These are phyloP conservation scores for Kwoniella dejecticola DNA, from an alignment of 768 basidiomycete species.

Conservation along the genomic window DNA sequence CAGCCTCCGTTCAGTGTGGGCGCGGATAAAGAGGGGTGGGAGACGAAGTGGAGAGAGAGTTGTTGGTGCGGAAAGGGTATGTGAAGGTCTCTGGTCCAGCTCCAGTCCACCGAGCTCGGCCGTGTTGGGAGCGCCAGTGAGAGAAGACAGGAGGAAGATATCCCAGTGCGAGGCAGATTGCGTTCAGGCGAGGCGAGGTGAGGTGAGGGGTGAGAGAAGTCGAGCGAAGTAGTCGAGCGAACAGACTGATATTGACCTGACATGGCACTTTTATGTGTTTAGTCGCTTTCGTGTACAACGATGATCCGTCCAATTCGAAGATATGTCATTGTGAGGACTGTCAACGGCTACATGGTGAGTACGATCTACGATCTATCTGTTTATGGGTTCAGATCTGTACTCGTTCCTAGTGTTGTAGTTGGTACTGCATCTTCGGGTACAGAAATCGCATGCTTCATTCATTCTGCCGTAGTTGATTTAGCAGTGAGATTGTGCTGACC, in stretches of 20 bases:
- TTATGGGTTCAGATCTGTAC: too few species aligned
- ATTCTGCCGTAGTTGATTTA: background rate
- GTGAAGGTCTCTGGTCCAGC: slow-evolving; percentile 12
- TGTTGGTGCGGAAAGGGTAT: slow-evolving; percentile 51
- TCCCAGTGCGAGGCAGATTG: too few species aligned
- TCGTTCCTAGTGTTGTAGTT: too few species aligned
- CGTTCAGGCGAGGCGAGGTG: background rate
- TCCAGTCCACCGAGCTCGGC: too few species aligned
- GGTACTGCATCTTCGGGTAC: too few species aligned
- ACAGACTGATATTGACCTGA: background rate
- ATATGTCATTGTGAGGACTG: slow-evolving; percentile 50
- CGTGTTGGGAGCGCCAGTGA: too few species aligned
- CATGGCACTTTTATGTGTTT: background rate
- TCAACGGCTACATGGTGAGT: slow-evolving; percentile 48
- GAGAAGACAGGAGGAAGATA: too few species aligned
- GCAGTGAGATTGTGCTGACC: background rate
- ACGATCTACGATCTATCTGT: too few species aligned
- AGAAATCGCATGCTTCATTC: background rate
- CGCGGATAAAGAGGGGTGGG: slow-evolving; percentile 35
- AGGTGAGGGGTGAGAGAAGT: background rate
- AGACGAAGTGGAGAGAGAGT: slow-evolving; percentile 41
- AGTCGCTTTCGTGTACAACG: slow-evolving; percentile 39
- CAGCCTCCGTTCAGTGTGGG: slow-evolving; percentile 34
- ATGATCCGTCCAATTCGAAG: slow-evolving; percentile 34
- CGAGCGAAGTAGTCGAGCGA: background rate